Percentiles rank a stretch among this genome's conserved stretches.
These are phyloP conservation scores for Remersonia thermophila DNA, from an alignment of 2,329 filamentous ascomycete species.

Conservation along the genomic window DNA sequence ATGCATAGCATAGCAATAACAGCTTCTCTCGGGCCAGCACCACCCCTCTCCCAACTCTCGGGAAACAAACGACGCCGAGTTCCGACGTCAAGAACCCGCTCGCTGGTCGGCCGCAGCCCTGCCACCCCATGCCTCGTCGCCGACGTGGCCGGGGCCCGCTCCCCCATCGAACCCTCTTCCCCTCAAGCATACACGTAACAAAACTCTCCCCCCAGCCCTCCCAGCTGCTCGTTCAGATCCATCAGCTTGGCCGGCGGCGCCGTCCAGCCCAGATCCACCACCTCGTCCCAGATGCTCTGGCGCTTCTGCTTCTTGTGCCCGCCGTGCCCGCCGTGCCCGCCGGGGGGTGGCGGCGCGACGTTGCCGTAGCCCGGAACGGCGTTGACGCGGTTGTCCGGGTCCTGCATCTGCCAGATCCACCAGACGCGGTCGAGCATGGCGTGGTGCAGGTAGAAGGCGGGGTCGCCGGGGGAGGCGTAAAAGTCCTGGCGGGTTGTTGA, in stretches of 20 bases:
- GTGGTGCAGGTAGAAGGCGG: conserved; percentile 30
- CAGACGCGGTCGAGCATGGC: conserved; percentile 26
- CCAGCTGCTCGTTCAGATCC: conserved; percentile 19
- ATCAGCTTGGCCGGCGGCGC: conserved; percentile 14
- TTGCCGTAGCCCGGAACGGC: conserved; percentile 16
- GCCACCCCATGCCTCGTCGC: no score
- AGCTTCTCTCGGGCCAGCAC: no score
- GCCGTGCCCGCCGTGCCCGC: conserved; percentile 1
- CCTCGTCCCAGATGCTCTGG: conserved; percentile 1
- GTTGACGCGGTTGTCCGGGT: conserved; percentile 23
- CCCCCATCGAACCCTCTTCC: no score
- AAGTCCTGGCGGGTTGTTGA: conserved; percentile 5
- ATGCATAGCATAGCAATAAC: no score
- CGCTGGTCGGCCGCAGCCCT: no score
- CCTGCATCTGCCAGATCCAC: conserved; percentile 32
- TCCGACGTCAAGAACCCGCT: no score
- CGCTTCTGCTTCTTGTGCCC: conserved; percentile 1
- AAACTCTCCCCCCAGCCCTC: conserved; percentile 17
- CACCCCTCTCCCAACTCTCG: no score
- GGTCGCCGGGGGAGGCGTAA: conserved; percentile 25
- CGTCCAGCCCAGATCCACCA: conserved; percentile 19
- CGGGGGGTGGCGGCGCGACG: conserved; percentile 12
- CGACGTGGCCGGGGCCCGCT: no score
- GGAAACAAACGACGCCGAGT: no score
- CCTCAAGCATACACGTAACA: conserved; percentile 21